phyloP scores from a whole-genome alignment of 2,329 filamentous ascomycete species.

The Venturia asperata region DNA sequence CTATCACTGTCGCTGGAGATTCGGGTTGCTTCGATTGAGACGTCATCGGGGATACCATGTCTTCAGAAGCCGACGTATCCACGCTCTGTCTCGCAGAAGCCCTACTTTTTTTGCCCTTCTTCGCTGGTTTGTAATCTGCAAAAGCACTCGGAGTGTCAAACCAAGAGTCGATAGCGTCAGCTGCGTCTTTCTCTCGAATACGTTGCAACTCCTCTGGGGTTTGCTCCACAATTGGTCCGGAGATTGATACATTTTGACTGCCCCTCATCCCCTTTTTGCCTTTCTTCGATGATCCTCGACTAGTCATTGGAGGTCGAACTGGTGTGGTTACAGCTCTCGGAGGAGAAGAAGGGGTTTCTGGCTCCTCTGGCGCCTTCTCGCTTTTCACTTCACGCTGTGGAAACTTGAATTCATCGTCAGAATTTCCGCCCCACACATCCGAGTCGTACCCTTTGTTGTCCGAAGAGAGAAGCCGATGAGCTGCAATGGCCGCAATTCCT shows the following conservation, averaged over 20 bases:
- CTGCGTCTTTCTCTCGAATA: conserved; percentile 14
- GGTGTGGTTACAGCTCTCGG: conserved; percentile 20
- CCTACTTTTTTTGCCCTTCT: conserved; percentile 31
- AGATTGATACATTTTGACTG: neutral
- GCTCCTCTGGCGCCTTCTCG: neutral
- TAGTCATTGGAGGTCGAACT: conserved; percentile 22
- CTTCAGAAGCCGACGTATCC: conserved; percentile 5
- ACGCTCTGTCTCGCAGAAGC: conserved; percentile 12
- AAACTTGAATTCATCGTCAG: conserved; percentile 13
- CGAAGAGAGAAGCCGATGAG: conserved; percentile 18
- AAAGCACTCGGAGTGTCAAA: conserved; percentile 10
- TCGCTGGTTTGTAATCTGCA: conserved; percentile 22
- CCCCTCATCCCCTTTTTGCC: conserved; percentile 23
- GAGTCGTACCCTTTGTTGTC: conserved; percentile 6
- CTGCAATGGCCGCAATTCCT: conserved; percentile 18
- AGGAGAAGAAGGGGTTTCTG: conserved; percentile 16
- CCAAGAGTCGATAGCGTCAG: conserved; percentile 16
- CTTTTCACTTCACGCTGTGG: neutral
- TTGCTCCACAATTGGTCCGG: neutral
- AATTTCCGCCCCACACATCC: neutral
- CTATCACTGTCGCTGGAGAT: conserved; percentile 9
- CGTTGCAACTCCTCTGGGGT: conserved; percentile 12
- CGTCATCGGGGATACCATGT: neutral
- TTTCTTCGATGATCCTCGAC: conserved; percentile 29
- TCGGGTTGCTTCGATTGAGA: neutral